Base-by-base conservation (phyloP, 805 yeast species). In the Candida krabiensis region DNA sequence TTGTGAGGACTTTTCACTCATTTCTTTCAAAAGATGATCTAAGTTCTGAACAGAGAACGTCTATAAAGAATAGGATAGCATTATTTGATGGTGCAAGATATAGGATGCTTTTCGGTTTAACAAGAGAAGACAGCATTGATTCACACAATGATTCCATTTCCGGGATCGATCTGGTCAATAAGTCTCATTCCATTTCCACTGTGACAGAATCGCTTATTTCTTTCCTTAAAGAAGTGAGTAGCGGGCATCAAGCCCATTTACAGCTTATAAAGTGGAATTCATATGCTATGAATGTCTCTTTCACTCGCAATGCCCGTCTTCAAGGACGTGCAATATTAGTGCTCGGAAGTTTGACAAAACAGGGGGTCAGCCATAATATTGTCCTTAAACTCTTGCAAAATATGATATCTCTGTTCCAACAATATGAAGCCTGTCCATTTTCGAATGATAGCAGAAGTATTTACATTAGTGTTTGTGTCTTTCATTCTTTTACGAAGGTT, bases 191-290 rank as follows among this genome's bases (percentile, higher is more conserved):
- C 11, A 70, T 84, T 51, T 86, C 84, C 37, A 67, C 75, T 6
- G 70, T 85, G 19, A 79, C 86, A 46, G 77, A 75, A 15, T 61
- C 69, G 27, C 60, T 86, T 46, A 63, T 77, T 28, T 67, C 70
- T 12, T 71, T 83, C 44, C 71, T 83, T 51, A 69, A 69, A 6
- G 63, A 66, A 18, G 66, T 78, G 29, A 73, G 78, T 12, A 62
- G 70, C 3, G 55, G 65, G 1, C 71, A 69, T 5, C 76, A 73
- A 33, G 67, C 71, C 28, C 64, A 70, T 7, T 65, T 72, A 22
- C 83, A 88, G 83, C 69, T 77, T 46, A 64, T 79, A 5, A 72
- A 81, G 43, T 86, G 88, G 84, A 73, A 76, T 43, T 70, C 83
- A 25, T 73, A 75, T 47, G 75, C 83, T 4, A 66, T 80, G 43